A percentile compares a stretch with the other conserved stretches of the same genome.
These are phyloP conservation scores for Didymella lethalis DNA, from an alignment of 2,329 filamentous ascomycete genomes.

Conservation along the genomic window DNA sequence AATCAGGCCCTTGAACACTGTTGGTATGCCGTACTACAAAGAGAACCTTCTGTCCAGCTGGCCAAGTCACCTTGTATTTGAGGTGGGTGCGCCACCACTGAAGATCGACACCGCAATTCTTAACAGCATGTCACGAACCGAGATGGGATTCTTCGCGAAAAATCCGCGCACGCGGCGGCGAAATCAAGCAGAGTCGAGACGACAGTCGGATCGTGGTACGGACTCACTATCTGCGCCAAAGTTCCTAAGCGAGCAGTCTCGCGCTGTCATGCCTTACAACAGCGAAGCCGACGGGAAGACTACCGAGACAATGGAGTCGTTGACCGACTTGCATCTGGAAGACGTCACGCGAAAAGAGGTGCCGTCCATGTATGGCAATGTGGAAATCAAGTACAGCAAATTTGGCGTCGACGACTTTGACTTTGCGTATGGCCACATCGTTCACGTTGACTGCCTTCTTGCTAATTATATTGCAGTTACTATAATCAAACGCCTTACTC, in stretches of 20 bases:
- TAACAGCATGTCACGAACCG: constrained; percentile 71
- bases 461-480: constrained; percentile 64
- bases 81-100: constrained; percentile 81
- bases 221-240: constrained; percentile 79
- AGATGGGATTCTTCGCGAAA: constrained; percentile 79
- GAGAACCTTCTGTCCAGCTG: constrained; percentile 87
- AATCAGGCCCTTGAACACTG: constrained; percentile 75
- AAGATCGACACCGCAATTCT: constrained; percentile 77
- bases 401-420: constrained; percentile 99
- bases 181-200: constrained; percentile 84
- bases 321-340: constrained; percentile 75
- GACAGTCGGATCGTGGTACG: constrained; percentile 65
- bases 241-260: constrained; percentile 92
- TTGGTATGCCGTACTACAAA: constrained; percentile 94
- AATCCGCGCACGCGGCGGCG: constrained; percentile 77
- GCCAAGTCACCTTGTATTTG: constrained; percentile 83
- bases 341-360: constrained; percentile 79
- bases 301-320: constrained; percentile 67
- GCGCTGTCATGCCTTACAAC: constrained; percentile 60
- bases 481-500: constrained; percentile 95
- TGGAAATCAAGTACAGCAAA: constrained; percentile 98
- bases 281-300: constrained; percentile 42
- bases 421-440: constrained; percentile 71
- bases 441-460: background rate
- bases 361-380: constrained; percentile 86